Evolutionary conservation across 257 asterid genomes (phyloP).

Genomic region (Scutellaria galericulata): DNA sequence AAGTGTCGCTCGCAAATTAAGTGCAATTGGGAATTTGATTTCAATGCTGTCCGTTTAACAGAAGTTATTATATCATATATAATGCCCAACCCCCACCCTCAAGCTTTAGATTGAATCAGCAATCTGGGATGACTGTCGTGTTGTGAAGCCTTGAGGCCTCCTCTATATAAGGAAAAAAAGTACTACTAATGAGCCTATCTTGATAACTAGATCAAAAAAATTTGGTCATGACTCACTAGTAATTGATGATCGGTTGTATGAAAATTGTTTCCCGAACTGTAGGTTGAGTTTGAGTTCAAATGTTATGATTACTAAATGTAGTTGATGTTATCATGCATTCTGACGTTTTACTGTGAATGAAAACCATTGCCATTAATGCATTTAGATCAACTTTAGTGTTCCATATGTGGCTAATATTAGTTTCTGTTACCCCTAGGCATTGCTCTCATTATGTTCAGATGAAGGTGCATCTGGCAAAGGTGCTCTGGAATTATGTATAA

Average conservation of each 20-base stretch:
- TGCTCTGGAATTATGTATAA: conserved; percentile 85
- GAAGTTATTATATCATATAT: not conserved
- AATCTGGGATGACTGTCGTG: not conserved
- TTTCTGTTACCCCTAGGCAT: conserved; percentile 57
- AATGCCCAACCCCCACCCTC: conserved; percentile 4
- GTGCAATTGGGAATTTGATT: conserved; percentile 27
- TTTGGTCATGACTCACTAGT: conserved; percentile 8
- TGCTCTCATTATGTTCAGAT: conserved; percentile 87
- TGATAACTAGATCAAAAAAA: conserved; percentile 15
- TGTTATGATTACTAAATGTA: conserved; percentile 10
- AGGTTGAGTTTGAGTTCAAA: not conserved
- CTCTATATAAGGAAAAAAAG: not conserved
- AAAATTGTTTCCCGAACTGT: conserved; percentile 2
- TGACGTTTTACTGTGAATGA: conserved; percentile 18
- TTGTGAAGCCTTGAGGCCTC: conserved; percentile 14
- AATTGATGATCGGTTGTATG: conserved; percentile 23
- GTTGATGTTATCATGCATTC: conserved; percentile 22
- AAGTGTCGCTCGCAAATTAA: conserved; percentile 7
- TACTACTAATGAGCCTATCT: conserved; percentile 7
- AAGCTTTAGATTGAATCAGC: not conserved
- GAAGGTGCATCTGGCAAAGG: conserved; percentile 85
- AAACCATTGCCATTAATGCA: conserved; percentile 23
- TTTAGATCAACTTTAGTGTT: conserved; percentile 22
- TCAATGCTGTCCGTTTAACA: conserved; percentile 18
- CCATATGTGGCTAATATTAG: conserved; percentile 27